Conservation (phyloP, 495 filamentous ascomycete genomes). For the Talaromyces thailandensis region DNA sequence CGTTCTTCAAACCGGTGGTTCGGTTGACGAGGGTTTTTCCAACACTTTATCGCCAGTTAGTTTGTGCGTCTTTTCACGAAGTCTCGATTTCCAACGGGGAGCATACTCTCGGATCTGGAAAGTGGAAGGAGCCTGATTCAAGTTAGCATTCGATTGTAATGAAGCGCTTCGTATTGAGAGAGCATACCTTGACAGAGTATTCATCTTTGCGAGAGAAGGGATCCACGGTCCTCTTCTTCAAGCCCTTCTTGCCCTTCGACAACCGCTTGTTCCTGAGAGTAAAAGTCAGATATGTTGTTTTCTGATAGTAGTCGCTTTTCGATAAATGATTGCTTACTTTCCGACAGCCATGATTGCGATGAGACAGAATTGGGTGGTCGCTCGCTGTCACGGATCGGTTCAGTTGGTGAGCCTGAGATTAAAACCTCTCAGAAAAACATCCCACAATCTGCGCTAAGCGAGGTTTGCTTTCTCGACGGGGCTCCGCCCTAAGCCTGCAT, state of each 20-base stretch:
- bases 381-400: slow-evolving; percentile 6
- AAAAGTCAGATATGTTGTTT: slow-evolving; percentile 8
- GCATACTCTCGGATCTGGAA: slow-evolving; percentile 95
- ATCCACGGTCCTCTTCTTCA: slow-evolving; percentile 98
- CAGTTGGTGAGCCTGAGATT: not conserved
- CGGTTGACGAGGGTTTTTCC: slow-evolving; percentile 99
- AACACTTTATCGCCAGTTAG: slow-evolving; percentile 51
- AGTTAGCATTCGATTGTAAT: slow-evolving; percentile 8
- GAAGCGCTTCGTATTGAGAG: not conserved
- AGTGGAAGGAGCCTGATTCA: slow-evolving; percentile 78
- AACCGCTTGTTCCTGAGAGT: slow-evolving; percentile 94
- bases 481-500: slow-evolving; percentile 6
- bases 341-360: slow-evolving; percentile 77
- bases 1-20: slow-evolving; percentile 98
- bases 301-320: slow-evolving; percentile 11
- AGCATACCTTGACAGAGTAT: slow-evolving; percentile 87
- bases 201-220: slow-evolving; percentile 98
- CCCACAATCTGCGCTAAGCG: slow-evolving; percentile 43
- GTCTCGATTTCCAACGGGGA: slow-evolving; percentile 1
- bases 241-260: slow-evolving; percentile 99
- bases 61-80: not conserved
- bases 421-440: slow-evolving; percentile 14
- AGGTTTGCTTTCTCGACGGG: slow-evolving; percentile 13
- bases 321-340: slow-evolving; percentile 52
- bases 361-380: slow-evolving; percentile 26